Base-by-base conservation (phyloP, 352 stramenopile species). In the Phytophthora agathidicida region DNA sequence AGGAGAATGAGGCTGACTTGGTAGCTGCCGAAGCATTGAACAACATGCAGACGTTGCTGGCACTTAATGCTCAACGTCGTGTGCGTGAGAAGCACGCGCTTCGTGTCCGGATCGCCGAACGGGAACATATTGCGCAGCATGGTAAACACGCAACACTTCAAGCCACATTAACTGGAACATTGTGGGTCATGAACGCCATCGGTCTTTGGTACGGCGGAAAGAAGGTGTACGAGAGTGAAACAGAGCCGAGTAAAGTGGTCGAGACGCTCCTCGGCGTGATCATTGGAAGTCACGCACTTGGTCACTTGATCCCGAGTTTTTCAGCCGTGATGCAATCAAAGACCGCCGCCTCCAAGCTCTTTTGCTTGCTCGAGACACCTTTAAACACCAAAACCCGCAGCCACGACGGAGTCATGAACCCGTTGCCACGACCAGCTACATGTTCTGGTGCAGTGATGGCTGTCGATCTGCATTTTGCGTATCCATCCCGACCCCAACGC, bases 21-120 rank as follows among this genome's bases (percentile, higher is more conserved):
- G 47, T 68, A 22, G 66, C 56, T 3, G 16, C 33, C 20, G 66
- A 75, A 62, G 66, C 61, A 14, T 36, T 75, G 14, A 51, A 26
- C 28, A 62, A 69, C 22, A 58, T 75, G 35, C 60, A 49, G 30
- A 71, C 62, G 11, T n/a, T 75, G n/a, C 11, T 60, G 26, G 61
- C 61, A 3, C 60, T 75, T 9, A 72, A 75, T 20, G 66, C 61
- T 7, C 56, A 71, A 11, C 66, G 66, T n/a, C 49, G 45, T 3
- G 61, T 56, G 0, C 61, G 62, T 3, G 47, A 66, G 28, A 66
- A 66, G n/a, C 60, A 72, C 22, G 46, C 66, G 4, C 16, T 57
- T 30, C 51, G 37, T 10, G 38, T 75, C 8, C 52, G 61, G 0
- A 65, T 62, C 35, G 31, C 47, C 1, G 43, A 70, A 23, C 42